Base-by-base conservation (phyloP, 169 alveolate species). In the Toxoplasma gondii region DNA sequence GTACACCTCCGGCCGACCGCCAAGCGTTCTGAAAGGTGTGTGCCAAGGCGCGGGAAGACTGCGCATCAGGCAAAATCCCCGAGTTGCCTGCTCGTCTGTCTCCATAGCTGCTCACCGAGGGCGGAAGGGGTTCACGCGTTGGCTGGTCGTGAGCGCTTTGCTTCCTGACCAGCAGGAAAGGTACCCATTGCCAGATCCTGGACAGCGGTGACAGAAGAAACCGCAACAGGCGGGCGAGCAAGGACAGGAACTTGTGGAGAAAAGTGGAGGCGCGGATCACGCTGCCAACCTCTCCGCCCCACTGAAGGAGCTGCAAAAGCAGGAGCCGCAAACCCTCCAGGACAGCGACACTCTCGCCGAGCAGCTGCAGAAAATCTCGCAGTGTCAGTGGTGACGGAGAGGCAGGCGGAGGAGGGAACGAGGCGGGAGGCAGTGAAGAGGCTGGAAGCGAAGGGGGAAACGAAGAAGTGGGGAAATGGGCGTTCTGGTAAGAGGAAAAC, bases 311-410 rank as follows among this genome's bases (percentile, higher is more conserved):
- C 88, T 91, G 93, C 88, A 81, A 43, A 4, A 80, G 70, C 87
- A 91, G 53, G 29, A 91, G 53, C 49, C 93, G 87, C 74, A 91
- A 69, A 0, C 93, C 87, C 78, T 91, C 93, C 38, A 91, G 74
- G 36, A 91, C 93, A 19, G 93, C 93, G 69, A 91, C 93, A 22
- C 88, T 81, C 43, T 91, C 93, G 4, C 93, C 93, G 36, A 91
- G 49, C 5, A 91, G 34, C n/a, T 81, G 87, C 31, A 91, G 88
- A 9, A 81, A 70, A 45, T 91, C 93, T 4, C 88, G 88, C 54
- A 91, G 36, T 2, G 90, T 41, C 90, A 82, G 36, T 24, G 90
- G 90, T 39, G 90, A 49, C 9, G 90, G 90, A 82, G 74, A 22
- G 9, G 74, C 24, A 4, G 34, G 24, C 7, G n/a, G n/a, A 22